Base-by-base conservation (phyloP, 2,329 filamentous ascomycete genomes). In the Xylariaceae sp. region DNA sequence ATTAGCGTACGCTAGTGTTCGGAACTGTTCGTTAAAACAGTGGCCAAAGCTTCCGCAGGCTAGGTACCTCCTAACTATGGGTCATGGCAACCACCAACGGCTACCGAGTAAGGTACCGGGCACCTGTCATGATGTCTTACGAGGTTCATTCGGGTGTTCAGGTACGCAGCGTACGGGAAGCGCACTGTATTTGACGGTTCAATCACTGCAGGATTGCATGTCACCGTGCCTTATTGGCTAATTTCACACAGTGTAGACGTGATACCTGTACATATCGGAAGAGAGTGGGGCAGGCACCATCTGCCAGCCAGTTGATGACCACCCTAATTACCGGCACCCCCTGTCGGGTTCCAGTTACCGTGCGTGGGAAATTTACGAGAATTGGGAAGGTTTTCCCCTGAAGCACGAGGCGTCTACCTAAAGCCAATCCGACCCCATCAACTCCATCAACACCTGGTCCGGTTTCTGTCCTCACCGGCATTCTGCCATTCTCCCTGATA, bases 311-410 rank as follows among this genome's bases (percentile, higher is more conserved):
- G 58, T 59, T 64, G 62, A 60, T 59, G 4, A 49, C 44, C 46
- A 59, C 51, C 49, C 53, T 59, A 48, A 29, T 31, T 47, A 35
- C 49, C 27, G 37, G 34, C 48, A 11, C 42, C 58, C 58, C 58
- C 53, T 58, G 56, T 53, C 50, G 31, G 31, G 31, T 34, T 43
- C 60, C 47, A 58, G 62, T 59, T 66, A 65, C 59, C 59, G 56
- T 62, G 62, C 63, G 58, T 60, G 64, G 67, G 69, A 72, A 72
- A 71, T 72, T 72, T 71, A 64, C 58, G 45, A 63, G 62, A 60
- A 54, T 60, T 67, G 58, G 19, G 59, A 65, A 59, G 56, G 50
- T 60, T 65, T 70, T 67, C 70, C 70, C 69, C 69, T 71, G 68
- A 71, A 68, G 65, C 60, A 66, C 62, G 62, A 68, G 65, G 62